A percentile compares a stretch with the other conserved stretches of the same genome.
Conservation (phyloP, 1,284 basidiomycete species). For the Stereum hirsutum region DNA sequence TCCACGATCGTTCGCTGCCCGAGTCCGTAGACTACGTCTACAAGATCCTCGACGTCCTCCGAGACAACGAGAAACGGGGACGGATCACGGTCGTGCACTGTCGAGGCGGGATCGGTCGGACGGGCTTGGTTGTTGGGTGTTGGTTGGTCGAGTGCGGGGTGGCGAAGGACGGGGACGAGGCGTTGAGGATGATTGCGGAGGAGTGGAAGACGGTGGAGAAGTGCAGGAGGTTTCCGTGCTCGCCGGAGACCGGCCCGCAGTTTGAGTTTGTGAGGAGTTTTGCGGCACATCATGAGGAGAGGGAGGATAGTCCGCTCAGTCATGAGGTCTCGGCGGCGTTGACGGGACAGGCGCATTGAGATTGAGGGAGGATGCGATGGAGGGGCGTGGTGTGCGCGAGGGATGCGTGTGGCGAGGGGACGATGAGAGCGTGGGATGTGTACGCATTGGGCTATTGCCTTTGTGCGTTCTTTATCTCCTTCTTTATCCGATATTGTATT, state of each 20-base stretch:
- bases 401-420: too few species aligned
- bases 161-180: conserved; percentile 52
- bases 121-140: conserved; percentile 68
- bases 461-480: too few species aligned
- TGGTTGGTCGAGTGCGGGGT: conserved; percentile 63
- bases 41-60: conserved; percentile 43
- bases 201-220: conserved; percentile 72
- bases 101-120: conserved; percentile 67
- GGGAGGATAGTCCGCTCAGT: too few species aligned
- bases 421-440: too few species aligned
- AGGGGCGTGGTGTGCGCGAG: too few species aligned
- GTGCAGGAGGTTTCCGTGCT: conserved; percentile 60
- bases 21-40: conserved; percentile 45
- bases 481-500: too few species aligned
- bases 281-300: too few species aligned
- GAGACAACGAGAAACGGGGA: conserved; percentile 44
- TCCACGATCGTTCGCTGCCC: conserved; percentile 59
- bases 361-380: too few species aligned
- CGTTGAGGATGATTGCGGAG: conserved; percentile 49
- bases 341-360: too few species aligned
- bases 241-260: conserved; percentile 71
- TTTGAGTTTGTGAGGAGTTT: conserved; percentile 62
- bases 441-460: too few species aligned
- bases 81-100: conserved; percentile 64
- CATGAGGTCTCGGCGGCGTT: too few species aligned